Evolutionary conservation across 129 eudicot species (phyloP), one percentile per base, ranked within the genome.

Genomic region (Chrysanthemum makinoi): DNA sequence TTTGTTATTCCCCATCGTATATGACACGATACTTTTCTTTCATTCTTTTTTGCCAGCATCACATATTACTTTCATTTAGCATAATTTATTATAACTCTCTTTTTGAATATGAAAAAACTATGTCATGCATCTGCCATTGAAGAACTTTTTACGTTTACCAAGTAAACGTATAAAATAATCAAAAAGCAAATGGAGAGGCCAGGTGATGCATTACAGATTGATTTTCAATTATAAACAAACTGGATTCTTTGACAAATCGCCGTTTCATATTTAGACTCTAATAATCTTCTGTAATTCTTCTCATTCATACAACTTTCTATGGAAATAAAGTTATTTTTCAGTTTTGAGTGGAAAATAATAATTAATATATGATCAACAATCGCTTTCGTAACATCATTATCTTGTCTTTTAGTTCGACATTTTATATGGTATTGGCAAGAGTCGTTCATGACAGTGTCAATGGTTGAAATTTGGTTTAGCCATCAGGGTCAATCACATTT

Each of bases 231-330:
- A 69, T 70, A 52, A n/a, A 77, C 66, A 63, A 70, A 43, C 62
- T 24, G 43, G 6, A 67, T 63, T 56, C 18, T 54, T 77, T 77
- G 81, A 70, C 72, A 71, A 77, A 63, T 48, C 15, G 24, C 4
- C 77, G 19, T 77, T 77, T 77, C 81, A 77, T 77, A 77, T 64
- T 53, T 44, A 46, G 28, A 54, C 77, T 70, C 61, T 17, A 71
- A 52, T 20, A 35, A 35, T 15, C 24, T 35, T 62, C 55, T 46
- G 15, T 14, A 70, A 77, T 54, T 71, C 81, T 71, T 63, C 58
- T 54, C 76, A 70, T 77, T 77, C 81, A 77, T 70, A 77, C 72
- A 60, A 71, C 77, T 64, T 77, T 77, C 12, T 52, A 4, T 15
- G 5, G 20, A 3, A 24, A 22, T 11, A 20, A 49, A 68, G 43